Base-by-base conservation (phyloP, 148 eudicot genomes). In the Spergularia marina region DNA sequence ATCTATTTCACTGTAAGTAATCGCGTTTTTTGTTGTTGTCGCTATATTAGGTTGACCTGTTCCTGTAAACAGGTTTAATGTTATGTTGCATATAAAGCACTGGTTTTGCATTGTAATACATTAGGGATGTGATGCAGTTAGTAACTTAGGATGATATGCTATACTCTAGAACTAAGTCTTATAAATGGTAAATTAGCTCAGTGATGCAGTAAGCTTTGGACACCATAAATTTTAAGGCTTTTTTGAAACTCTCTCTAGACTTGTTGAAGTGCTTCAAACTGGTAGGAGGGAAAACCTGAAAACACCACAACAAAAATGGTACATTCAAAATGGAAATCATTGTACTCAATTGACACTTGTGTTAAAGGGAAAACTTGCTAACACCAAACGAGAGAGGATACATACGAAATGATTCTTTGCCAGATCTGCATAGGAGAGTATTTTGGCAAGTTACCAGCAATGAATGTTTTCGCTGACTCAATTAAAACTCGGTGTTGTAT, bases 1-100 rank as follows among this genome's bases (percentile, higher is more conserved):
- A 92, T 83, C 84, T 92, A 62, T 92, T 92, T 69, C 97, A 92
- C 65, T 92, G 97, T 92, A 72, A 87, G 85, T 77, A 8, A 16
- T 73, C 70, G 66, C 4, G 56, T 9, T 13, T 23, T 41, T 67
- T 51, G 17, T 47, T 51, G 55, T 18, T 59, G 63, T 15, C 17
- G 10, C 11, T 72, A 44, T 44, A 44, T 44, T 44, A 30, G 36
- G 36, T 30, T 30, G 36, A 30, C 1, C 2, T 30, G 36, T 30
- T 30, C 36, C 36, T 30, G 36, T 30, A 49, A 34, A n/a, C 53
- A 16, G 60, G 10, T 72, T 58, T 13, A 18, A 17, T 5, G n/a
- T 65, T 18, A 65, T 36, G 7, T 1, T 18, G 4, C 17, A 40
- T 2, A 36, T 63, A 17, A 30, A 6, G 67, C 17, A 14, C 30